phyloP scores from a whole-genome alignment of 129 eudicot species.

The Flaveria brownii region DNA sequence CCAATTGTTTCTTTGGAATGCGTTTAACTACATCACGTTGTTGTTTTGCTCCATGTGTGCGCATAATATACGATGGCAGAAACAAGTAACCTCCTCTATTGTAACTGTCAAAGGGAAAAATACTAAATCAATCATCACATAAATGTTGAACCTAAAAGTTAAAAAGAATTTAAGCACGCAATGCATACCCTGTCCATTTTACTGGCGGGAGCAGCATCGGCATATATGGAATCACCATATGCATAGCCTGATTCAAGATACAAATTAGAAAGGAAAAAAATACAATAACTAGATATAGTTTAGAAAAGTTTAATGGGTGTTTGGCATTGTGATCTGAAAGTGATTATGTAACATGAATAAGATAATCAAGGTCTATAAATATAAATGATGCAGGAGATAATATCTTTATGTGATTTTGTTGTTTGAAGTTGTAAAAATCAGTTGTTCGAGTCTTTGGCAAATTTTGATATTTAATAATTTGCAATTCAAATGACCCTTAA shows the following conservation, averaged over 20 bases:
- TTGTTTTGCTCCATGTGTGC: conserved; percentile 94
- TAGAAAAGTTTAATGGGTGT: neutral
- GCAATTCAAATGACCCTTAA: neutral
- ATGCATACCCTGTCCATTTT: conserved; percentile 79
- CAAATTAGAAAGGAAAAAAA: conserved; percentile 7
- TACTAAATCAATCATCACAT: neutral
- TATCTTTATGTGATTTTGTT: neutral
- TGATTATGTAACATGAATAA: no score
- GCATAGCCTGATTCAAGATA: conserved; percentile 69
- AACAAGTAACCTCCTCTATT: conserved; percentile 80
- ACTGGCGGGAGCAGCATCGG: conserved; percentile 92
- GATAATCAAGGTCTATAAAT: no score
- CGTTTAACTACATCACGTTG: conserved; percentile 75
- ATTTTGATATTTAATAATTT: neutral
- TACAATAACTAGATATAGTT: neutral
- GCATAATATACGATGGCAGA: conserved; percentile 88
- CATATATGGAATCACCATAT: conserved; percentile 97
- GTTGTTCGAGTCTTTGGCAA: neutral
- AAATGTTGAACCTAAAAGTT: neutral
- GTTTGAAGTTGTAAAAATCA: neutral
- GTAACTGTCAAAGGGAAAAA: conserved; percentile 51
- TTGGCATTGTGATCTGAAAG: no score
- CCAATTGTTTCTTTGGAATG: conserved; percentile 55
- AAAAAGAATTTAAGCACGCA: neutral
- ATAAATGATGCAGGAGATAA: neutral